These are phyloP conservation scores for Acephala macrosclerotiorum DNA, from an alignment of 2,329 filamentous ascomycete species.

Conservation along the genomic window DNA sequence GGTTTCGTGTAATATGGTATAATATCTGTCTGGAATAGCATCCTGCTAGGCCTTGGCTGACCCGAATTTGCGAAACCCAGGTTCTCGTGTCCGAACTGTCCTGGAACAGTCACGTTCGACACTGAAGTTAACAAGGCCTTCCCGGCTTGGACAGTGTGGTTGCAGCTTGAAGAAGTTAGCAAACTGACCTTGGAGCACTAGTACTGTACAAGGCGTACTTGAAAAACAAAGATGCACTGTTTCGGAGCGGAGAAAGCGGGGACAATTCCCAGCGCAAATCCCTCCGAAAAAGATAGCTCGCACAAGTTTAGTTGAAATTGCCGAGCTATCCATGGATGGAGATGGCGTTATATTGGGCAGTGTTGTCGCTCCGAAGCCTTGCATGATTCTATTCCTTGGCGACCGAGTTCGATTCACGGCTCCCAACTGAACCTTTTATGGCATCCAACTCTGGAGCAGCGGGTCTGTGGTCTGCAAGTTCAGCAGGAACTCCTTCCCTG, in stretches of 20 bases:
- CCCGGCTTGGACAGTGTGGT: background rate
- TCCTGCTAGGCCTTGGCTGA: too few species aligned
- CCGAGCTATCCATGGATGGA: background rate
- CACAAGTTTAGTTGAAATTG: background rate
- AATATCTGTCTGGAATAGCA: too few species aligned
- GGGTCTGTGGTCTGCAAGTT: background rate
- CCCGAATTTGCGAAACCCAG: too few species aligned
- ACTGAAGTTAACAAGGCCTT: too few species aligned
- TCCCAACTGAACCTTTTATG: background rate
- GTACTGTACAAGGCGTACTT: background rate
- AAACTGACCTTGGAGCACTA: background rate
- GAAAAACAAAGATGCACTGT: background rate
- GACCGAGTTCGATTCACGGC: background rate
- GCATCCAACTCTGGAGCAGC: background rate
- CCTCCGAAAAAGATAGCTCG: background rate
- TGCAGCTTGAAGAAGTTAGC: background rate
- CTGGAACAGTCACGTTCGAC: too few species aligned
- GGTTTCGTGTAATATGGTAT: too few species aligned
- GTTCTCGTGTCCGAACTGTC: too few species aligned
- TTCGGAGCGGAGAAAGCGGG: background rate
- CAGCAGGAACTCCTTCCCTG: background rate
- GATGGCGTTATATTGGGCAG: background rate
- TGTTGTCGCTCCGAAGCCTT: background rate
- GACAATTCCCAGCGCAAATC: background rate
- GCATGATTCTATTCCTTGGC: background rate